These are phyloP conservation scores for Leptographium procerum DNA, from an alignment of 2,329 filamentous ascomycete genomes.

Conservation along the genomic window DNA sequence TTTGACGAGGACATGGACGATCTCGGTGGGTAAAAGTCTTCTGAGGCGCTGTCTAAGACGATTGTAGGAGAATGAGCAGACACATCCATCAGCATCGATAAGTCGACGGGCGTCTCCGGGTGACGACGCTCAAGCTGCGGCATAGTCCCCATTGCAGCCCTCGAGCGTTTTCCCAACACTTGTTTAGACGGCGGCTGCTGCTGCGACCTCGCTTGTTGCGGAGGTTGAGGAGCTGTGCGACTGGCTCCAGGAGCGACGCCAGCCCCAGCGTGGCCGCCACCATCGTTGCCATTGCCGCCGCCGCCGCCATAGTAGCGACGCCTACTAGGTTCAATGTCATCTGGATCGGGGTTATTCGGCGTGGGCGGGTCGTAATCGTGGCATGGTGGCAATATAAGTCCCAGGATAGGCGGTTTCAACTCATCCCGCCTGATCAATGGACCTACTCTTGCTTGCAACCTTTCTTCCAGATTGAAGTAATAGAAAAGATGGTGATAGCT, in stretches of 20 bases:
- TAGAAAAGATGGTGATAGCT: neutral
- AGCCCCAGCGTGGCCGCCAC: neutral
- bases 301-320: neutral
- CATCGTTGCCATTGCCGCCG: neutral
- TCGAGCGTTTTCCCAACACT: too few relatives aligned
- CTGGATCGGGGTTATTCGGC: neutral
- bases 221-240: neutral
- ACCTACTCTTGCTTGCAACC: neutral
- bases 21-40: too few relatives aligned
- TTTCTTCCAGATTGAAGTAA: neutral
- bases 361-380: neutral
- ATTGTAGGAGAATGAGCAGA: too few relatives aligned
- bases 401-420: neutral
- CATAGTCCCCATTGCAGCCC: too few relatives aligned
- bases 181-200: too few relatives aligned
- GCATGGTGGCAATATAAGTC: neutral
- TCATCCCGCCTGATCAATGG: neutral
- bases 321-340: neutral
- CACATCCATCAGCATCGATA: too few relatives aligned
- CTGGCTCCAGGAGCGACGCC: neutral
- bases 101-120: too few relatives aligned
- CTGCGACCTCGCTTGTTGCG: neutral
- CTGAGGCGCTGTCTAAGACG: too few relatives aligned
- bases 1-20: neutral
- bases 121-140: too few relatives aligned